Evolutionary conservation across 805 yeast genomes (phyloP).

Genomic region (Kuraishia piskuri): DNA sequence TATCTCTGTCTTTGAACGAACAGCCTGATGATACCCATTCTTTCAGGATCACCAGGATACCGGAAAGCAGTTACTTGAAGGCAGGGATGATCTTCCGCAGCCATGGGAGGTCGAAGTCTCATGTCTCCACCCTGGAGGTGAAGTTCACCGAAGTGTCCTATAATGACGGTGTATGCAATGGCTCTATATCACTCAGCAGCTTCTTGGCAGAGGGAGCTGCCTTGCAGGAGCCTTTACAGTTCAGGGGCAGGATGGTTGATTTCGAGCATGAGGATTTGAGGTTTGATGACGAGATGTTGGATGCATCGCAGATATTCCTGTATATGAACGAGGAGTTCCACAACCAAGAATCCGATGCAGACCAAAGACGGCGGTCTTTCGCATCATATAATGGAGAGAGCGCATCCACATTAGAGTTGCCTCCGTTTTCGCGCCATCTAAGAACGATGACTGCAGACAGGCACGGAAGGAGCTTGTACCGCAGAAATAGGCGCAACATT

Average conservation of each 20-base stretch:
- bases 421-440: background rate
- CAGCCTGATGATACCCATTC: background rate
- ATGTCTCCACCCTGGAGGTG: background rate
- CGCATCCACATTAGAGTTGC: background rate
- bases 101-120: background rate
- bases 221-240: slow-evolving; percentile 7
- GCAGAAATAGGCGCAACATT: background rate
- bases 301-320: slow-evolving; percentile 2
- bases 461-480: background rate
- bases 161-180: background rate
- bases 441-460: background rate
- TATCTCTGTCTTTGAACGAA: background rate
- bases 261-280: slow-evolving; percentile 18
- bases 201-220: background rate
- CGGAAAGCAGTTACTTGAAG: background rate
- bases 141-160: background rate
- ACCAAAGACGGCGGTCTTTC: background rate
- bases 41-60: background rate
- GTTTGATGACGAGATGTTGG: slow-evolving; percentile 13
- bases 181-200: background rate
- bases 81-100: background rate
- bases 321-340: slow-evolving; percentile 3
- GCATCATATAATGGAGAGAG: background rate
- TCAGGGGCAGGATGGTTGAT: slow-evolving; percentile 21
- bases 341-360: background rate